Evolutionary conservation across 176 grass and related monocot species (phyloP).

Genomic region (Musa itinerans): DNA sequence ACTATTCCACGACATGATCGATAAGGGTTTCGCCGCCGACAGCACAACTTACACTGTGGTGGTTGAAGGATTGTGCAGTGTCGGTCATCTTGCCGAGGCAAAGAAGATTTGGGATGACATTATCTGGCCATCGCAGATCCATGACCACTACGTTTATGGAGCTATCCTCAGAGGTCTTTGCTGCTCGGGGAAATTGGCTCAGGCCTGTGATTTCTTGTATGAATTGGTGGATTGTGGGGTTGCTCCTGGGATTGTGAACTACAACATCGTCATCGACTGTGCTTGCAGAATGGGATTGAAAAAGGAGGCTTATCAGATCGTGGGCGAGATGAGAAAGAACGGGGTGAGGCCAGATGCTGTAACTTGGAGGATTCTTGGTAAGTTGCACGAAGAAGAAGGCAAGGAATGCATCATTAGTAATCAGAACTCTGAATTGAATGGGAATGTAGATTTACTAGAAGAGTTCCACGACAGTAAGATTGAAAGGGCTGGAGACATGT

Average conservation of each 20-base stretch:
- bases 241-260: slow-evolving; percentile 53
- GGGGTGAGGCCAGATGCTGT: slow-evolving; percentile 51
- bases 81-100: slow-evolving; percentile 35
- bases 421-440: slow-evolving; percentile 7
- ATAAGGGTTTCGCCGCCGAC: slow-evolving; percentile 31
- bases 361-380: slow-evolving; percentile 86
- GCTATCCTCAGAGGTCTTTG: slow-evolving; percentile 55
- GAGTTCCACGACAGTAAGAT: neutral
- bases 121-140: slow-evolving; percentile 65
- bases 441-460: neutral
- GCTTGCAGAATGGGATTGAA: slow-evolving; percentile 55
- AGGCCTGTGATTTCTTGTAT: slow-evolving; percentile 82
- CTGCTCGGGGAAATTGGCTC: slow-evolving; percentile 48
- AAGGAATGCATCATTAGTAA: slow-evolving; percentile 16
- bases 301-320: slow-evolving; percentile 49
- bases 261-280: slow-evolving; percentile 66
- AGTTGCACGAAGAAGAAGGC: slow-evolving; percentile 20
- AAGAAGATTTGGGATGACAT: slow-evolving; percentile 70
- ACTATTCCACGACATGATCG: slow-evolving; percentile 51
- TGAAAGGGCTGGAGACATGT: neutral
- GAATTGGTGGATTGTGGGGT: slow-evolving; percentile 52
- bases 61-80: slow-evolving; percentile 51
- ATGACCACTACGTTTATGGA: slow-evolving; percentile 77
- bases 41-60: slow-evolving; percentile 37
- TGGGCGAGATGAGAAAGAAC: slow-evolving; percentile 79